Evolutionary conservation across 208 protist genomes (phyloP).

Genomic region (Acanthamoeba castellanii): DNA sequence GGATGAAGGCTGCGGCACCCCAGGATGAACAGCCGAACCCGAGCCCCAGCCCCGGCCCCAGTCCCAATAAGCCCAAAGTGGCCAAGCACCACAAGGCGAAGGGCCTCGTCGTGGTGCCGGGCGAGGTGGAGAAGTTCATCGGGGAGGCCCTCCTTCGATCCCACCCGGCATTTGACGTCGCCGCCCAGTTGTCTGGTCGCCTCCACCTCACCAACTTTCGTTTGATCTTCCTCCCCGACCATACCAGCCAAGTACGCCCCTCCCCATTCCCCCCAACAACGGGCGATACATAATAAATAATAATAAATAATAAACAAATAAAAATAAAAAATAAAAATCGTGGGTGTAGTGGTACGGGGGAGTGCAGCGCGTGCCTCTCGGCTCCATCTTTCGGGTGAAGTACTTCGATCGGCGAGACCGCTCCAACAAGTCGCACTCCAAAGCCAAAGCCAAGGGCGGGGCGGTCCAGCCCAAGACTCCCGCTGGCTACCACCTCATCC

Average conservation of each 20-base stretch:
- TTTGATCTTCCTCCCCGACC: not conserved
- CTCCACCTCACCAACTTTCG: not conserved
- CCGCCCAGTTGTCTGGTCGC: not conserved
- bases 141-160: not conserved
- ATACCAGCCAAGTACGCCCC: not conserved
- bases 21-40: too few species aligned
- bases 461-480: not conserved
- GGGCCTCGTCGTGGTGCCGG: too few species aligned
- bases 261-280: not conserved
- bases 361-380: too few species aligned
- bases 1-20: too few species aligned
- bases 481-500: not conserved
- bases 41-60: too few species aligned
- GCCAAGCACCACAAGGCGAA: too few species aligned
- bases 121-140: not conserved
- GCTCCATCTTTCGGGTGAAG: not conserved
- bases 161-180: not conserved
- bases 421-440: constrained; percentile 10
- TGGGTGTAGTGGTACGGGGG: not conserved
- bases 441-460: not conserved
- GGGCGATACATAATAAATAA: too few species aligned
- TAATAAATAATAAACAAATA: too few species aligned
- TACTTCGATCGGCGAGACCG: not conserved
- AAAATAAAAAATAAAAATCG: too few species aligned
- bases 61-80: too few species aligned